Base-by-base conservation (phyloP, 805 yeast genomes). In the Yarrowia yakushimensis region DNA sequence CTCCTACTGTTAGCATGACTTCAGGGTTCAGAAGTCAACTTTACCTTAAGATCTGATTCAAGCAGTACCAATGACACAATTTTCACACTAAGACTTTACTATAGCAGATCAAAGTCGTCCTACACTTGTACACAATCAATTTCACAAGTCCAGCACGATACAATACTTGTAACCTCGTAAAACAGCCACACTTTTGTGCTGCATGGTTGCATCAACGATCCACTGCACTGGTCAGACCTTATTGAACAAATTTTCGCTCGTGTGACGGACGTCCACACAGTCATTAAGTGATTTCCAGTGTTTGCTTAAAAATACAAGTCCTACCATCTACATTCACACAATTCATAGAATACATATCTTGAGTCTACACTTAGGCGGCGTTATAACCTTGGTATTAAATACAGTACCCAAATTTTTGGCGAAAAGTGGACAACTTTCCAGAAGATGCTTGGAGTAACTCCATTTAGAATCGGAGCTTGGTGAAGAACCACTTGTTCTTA, bases 401-500 rank as follows among this genome's bases (percentile, higher is more conserved):
- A 52, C 59, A 52, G 59, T 52, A 52, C 59, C 59, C 59, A 52
- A 52, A 36, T 52, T 52, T 52, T 52, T 52, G 59, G 57, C 31
- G 59, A 34, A 45, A 48, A 33, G 39, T 33, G 54, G 37, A 46
- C 54, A 48, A 33, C 55, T 48, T 48, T 48, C 43, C 59, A 52
- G 59, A 52, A 33, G 39, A 52, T 34, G 43, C 59, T 34, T 25
- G 30, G 31, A 34, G 41, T n/a, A 11, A 36, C 15, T 17, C 46
- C 48, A 20, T 41, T 85, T 88, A 90, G 83, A 90, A 90, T 83
- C 87, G 86, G 79, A 90, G 87, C 85, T 94, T 94, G 81, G 96
- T 86, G 92, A 94, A 94, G 86, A 94, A 94, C 99, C 99, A 94
- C 84, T 91, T 92, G 92, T 93, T 93, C 88, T 94, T 91, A 80